A percentile compares a stretch with the other conserved stretches of the same genome.
These are phyloP conservation scores for Mycena metata DNA, from an alignment of 768 basidiomycete genomes.

Conservation along the genomic window DNA sequence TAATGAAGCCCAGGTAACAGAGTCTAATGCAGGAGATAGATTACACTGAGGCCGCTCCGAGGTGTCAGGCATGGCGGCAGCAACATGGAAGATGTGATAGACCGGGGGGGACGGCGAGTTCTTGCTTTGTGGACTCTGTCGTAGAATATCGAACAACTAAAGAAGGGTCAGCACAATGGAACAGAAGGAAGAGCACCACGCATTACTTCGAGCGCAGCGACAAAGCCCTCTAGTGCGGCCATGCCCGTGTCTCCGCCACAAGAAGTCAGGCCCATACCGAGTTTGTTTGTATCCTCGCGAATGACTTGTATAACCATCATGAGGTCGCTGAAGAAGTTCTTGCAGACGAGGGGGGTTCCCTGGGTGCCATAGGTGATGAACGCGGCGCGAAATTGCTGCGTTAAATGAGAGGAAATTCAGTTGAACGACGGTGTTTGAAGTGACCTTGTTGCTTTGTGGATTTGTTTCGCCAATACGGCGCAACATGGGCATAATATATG, in stretches of 20 bases:
- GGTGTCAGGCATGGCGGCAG: conserved; percentile 68
- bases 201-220: conserved; percentile 76
- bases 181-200: neutral
- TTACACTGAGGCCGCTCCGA: conserved; percentile 71
- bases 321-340: conserved; percentile 67
- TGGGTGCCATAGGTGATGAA: conserved; percentile 75
- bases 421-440: neutral
- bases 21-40: conserved; percentile 59
- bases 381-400: conserved; percentile 55
- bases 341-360: conserved; percentile 70
- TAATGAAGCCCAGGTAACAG: conserved; percentile 70
- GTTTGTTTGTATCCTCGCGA: conserved; percentile 56
- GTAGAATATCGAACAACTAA: conserved; percentile 61
- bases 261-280: conserved; percentile 71
- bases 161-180: neutral
- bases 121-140: conserved; percentile 34
- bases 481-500: conserved; percentile 66
- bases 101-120: conserved; percentile 43
- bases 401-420: conserved; percentile 16
- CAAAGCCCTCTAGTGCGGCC: conserved; percentile 79
- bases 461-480: conserved; percentile 64
- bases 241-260: conserved; percentile 65
- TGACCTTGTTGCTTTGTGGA: conserved; percentile 32
- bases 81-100: conserved; percentile 72
- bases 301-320: conserved; percentile 58